phyloP scores from a whole-genome alignment of 2,329 filamentous ascomycete genomes.

The Arthrobotrys conoides region DNA sequence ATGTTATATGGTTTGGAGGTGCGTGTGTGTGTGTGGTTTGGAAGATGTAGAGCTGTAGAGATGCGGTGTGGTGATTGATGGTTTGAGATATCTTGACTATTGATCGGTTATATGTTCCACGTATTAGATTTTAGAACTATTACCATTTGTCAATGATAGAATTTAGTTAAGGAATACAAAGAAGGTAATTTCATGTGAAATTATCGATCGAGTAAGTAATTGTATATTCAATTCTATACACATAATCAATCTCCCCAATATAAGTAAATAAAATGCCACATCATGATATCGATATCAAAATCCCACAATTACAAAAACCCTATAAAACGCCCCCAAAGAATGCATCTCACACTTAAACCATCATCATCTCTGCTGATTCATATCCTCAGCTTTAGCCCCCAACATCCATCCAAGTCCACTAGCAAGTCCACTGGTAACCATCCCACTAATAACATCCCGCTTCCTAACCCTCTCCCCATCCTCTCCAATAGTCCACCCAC shows the following conservation, averaged over 20 bases:
- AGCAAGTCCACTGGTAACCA: conserved; percentile 77
- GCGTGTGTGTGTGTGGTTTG: background rate
- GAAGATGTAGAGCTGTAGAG: too few relatives aligned
- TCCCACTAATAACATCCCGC: conserved; percentile 79
- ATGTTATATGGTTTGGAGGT: background rate
- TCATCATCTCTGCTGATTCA: conserved; percentile 33
- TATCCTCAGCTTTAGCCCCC: conserved; percentile 70
- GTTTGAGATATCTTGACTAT: too few relatives aligned
- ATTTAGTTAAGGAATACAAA: too few relatives aligned
- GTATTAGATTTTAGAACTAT: too few relatives aligned
- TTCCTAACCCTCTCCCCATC: conserved; percentile 73
- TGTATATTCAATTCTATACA: background rate
- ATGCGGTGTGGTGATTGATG: too few relatives aligned
- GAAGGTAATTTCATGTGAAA: too few relatives aligned
- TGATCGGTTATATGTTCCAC: too few relatives aligned
- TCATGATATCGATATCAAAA: background rate
- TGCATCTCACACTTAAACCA: background rate
- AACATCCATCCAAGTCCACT: conserved; percentile 79
- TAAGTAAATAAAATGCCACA: background rate
- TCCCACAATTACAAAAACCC: background rate
- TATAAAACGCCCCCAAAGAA: background rate
- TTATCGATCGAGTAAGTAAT: background rate
- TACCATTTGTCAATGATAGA: too few relatives aligned
- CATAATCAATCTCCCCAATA: too few relatives aligned
- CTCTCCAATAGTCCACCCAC: conserved; percentile 63